Conservation (phyloP, 108 stramenopile species). For the Pseudonitzschia delicatissima region DNA sequence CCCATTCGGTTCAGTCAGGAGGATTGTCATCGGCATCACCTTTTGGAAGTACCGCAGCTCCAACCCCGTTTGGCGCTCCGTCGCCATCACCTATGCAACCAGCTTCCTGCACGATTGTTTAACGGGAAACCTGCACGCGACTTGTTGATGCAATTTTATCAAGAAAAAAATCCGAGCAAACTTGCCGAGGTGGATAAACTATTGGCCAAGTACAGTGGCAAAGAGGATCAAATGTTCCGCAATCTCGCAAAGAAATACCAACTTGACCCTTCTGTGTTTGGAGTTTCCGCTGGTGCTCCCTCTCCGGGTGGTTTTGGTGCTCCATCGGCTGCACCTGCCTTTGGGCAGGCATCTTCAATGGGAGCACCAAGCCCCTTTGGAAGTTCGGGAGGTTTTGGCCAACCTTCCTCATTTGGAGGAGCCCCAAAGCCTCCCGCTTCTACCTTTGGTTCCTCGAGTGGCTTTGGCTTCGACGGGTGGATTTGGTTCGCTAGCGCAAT, state of each 20-base stretch:
- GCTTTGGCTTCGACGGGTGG: conserved; percentile 20
- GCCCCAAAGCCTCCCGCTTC: conserved; percentile 15
- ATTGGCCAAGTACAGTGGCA: conserved; percentile 73
- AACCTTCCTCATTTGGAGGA: conserved; percentile 36
- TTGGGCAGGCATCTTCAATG: conserved; percentile 45
- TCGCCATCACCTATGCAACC: neutral
- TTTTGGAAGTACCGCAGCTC: conserved; percentile 32
- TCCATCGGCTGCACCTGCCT: conserved; percentile 22
- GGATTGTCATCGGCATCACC: conserved; percentile 24
- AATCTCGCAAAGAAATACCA: conserved; percentile 87
- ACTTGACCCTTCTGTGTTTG: conserved; percentile 73
- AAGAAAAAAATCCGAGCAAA: conserved; percentile 74
- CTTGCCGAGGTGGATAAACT: conserved; percentile 76
- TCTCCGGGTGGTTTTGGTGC: conserved; percentile 25
- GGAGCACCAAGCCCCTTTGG: conserved; percentile 35
- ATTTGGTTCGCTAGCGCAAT: conserved; percentile 47
- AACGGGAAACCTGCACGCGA: conserved; percentile 63
- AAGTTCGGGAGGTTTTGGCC: conserved; percentile 44
- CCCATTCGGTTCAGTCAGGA: conserved; percentile 25
- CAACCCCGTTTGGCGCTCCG: conserved; percentile 8
- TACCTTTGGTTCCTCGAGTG: conserved; percentile 21
- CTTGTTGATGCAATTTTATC: conserved; percentile 68
- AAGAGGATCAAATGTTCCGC: conserved; percentile 76
- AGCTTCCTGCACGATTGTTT: conserved; percentile 13
- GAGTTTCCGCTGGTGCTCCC: conserved; percentile 33